Evolutionary conservation across 108 stramenopile species (phyloP), one percentile per base, ranked within the genome.

Genomic region (Aurantiochytrium sp.): DNA sequence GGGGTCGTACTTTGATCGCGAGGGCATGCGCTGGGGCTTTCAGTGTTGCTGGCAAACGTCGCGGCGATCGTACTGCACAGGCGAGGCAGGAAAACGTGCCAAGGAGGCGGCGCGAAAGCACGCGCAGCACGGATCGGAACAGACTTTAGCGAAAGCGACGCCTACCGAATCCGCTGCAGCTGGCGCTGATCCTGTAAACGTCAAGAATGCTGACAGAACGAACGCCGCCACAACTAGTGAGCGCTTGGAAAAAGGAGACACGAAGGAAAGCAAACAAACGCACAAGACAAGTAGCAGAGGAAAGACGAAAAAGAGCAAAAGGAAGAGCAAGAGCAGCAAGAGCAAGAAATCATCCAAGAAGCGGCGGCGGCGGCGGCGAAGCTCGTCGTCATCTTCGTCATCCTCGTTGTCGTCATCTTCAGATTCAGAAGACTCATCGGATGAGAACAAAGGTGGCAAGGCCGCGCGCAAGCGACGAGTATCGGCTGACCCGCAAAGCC

Each of bases 1-100:
- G 98, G 99, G 99, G 44, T 95, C 94, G 45, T 99, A 95, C 89
- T 99, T 96, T 90, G 97, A 98, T 92, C 91, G 90, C 69, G 95
- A 96, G 25, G 95, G 95, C 8, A 96, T 96, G 88, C 76, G 90
- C 58, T 99, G 99, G 99, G 99, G 99, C 23, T 99, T 96, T 90
- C 94, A 92, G 23, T 98, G 98, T 94, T 98, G 99, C 90, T 97
- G 97, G 91, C 97, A 96, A 1, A 90, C 97, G n/a, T 93, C 96
- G 29, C 89, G 90, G 89, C 95, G 93, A 44, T 95, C 97, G 0
- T 98, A 98, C 87, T 98, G 97, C 72, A 99, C 98, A 4, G 99
- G 98, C 21, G 93, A 88, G 44, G 96, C 93, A 60, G 99, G 99
- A 43, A 93, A 97, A 73, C 73, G 73, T 12, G 73, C 73, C 28